Conservation (phyloP, 2,329 filamentous ascomycete species). For the Claviceps lovelessii region DNA sequence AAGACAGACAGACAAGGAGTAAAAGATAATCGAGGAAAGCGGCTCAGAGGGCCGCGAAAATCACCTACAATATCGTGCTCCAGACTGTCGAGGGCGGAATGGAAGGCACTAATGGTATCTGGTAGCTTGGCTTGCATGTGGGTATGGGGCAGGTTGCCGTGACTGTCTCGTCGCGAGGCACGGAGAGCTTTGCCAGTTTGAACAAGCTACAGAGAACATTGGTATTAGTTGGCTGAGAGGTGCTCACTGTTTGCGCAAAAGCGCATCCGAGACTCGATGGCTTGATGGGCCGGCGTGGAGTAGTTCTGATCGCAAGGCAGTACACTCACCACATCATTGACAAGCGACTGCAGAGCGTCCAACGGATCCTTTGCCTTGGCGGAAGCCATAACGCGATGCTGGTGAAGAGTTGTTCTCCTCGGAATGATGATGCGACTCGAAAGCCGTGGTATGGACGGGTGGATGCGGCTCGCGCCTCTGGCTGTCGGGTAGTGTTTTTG, state of each 20-base stretch:
- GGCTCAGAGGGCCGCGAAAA: not conserved
- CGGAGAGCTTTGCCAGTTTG: constrained; percentile 44
- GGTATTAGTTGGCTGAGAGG: not conserved
- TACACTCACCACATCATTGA: constrained; percentile 39
- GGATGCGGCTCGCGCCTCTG: not conserved
- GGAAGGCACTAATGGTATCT: constrained; percentile 34
- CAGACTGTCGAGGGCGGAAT: constrained; percentile 39
- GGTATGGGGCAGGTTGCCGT: constrained; percentile 21
- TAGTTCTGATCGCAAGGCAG: not conserved
- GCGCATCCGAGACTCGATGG: not conserved
- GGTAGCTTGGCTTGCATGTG: constrained; percentile 28
- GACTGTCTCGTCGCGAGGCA: constrained; percentile 30
- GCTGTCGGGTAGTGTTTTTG: not conserved
- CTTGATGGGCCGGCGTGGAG: not conserved
- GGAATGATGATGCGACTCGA: not conserved
- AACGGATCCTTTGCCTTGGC: constrained; percentile 25
- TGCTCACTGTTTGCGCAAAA: not conserved
- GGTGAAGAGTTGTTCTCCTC: not conserved
- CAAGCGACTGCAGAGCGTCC: constrained; percentile 35
- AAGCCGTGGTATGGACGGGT: not conserved
- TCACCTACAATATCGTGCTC: constrained; percentile 41
- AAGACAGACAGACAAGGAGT: not conserved
- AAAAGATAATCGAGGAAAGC: not conserved
- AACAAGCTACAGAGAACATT: constrained; percentile 30
- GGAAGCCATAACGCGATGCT: constrained; percentile 9